These are phyloP conservation scores for Solanum sejunctum DNA, from an alignment of 257 asterid species.

Conservation along the genomic window DNA sequence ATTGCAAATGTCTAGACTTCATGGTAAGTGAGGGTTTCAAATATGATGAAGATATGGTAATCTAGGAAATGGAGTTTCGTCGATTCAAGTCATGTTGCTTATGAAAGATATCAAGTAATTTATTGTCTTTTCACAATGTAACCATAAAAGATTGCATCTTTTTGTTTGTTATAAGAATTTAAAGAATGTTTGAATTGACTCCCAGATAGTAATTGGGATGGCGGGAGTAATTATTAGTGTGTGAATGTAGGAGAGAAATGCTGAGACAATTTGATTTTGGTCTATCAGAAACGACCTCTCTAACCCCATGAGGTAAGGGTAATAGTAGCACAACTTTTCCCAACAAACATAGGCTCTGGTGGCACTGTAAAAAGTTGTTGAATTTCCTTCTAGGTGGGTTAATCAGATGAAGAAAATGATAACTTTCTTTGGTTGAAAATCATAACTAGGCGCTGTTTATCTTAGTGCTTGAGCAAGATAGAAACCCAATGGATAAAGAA, in stretches of 20 bases:
- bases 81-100: neutral
- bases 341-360: too few species aligned
- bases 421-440: neutral
- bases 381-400: neutral
- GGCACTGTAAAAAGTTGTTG: neutral
- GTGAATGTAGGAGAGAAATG: neutral
- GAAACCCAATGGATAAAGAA: neutral
- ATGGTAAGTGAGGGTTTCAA: neutral
- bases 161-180: neutral
- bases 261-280: neutral
- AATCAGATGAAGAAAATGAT: neutral
- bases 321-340: too few species aligned
- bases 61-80: neutral
- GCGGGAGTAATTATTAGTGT: neutral
- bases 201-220: neutral
- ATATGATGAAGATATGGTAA: neutral
- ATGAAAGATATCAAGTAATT: neutral
- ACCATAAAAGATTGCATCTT: neutral
- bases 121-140: neutral
- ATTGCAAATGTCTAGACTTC: neutral
- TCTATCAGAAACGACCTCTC: neutral
- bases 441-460: neutral
- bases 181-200: neutral
- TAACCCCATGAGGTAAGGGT: neutral
- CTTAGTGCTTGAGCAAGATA: neutral